These are phyloP conservation scores for Trypanosoma theileri DNA, from an alignment of 208 protist genomes.

Conservation along the genomic window DNA sequence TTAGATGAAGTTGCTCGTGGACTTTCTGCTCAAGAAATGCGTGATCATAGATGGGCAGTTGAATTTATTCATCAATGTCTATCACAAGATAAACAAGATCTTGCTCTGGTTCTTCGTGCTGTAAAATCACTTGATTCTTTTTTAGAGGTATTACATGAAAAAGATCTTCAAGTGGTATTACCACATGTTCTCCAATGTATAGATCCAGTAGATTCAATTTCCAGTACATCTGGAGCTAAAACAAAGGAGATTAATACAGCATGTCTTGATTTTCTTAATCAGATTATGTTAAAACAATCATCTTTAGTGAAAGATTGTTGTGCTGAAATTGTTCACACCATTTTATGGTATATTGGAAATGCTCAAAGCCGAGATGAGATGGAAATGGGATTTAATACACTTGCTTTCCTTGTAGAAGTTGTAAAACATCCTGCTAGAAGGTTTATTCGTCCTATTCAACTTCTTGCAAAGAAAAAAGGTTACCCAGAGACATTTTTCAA, in stretches of 20 bases:
- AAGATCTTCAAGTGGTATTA: conserved; percentile 81
- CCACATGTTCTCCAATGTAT: conserved; percentile 89
- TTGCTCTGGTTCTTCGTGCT: conserved; percentile 75
- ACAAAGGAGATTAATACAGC: conserved; percentile 83
- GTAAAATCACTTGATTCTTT: conserved; percentile 88
- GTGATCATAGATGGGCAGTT: conserved; percentile 86
- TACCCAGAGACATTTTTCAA: conserved; percentile 64
- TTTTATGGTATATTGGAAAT: conserved; percentile 88
- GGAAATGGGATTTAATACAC: conserved; percentile 73
- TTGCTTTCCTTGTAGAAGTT: conserved; percentile 71
- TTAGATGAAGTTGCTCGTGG: conserved; percentile 76
- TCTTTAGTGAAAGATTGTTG: conserved; percentile 81
- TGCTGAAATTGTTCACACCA: conserved; percentile 83
- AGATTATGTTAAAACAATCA: conserved; percentile 78
- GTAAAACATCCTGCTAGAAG: conserved; percentile 69
- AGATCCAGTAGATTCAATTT: conserved; percentile 63
- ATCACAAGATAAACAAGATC: conserved; percentile 83
- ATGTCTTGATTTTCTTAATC: conserved; percentile 86
- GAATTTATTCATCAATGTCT: conserved; percentile 91
- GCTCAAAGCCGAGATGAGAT: conserved; percentile 76
- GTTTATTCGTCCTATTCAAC: conserved; percentile 79
- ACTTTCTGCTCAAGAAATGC: conserved; percentile 83
- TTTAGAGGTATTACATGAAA: conserved; percentile 82
- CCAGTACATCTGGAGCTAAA: conserved; percentile 35
- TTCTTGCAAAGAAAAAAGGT: conserved; percentile 65